Percentiles rank a stretch among this genome's conserved stretches.
These are phyloP conservation scores for Neurospora terricola DNA, from an alignment of 495 filamentous ascomycete genomes.

Conservation along the genomic window DNA sequence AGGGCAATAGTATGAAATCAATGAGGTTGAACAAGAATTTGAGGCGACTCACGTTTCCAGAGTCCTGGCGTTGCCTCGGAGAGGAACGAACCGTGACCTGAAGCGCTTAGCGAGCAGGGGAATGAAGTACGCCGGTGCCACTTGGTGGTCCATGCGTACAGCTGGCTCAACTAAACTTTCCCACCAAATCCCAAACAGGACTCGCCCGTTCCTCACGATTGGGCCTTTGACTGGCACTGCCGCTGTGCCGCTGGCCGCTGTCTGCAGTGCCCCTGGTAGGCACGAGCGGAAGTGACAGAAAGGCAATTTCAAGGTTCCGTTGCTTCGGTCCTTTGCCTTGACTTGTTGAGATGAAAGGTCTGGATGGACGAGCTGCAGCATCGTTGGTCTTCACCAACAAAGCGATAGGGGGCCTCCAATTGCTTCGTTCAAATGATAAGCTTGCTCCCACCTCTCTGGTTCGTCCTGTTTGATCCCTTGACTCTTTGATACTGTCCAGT, in stretches of 20 bases:
- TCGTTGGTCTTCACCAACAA: not conserved
- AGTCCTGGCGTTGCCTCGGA: slow-evolving; percentile 3
- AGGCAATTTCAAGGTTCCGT: not conserved
- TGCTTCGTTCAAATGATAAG: not conserved
- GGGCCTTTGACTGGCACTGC: not conserved
- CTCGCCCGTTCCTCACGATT: slow-evolving; percentile 1
- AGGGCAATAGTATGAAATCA: slow-evolving; percentile 1
- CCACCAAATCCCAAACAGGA: slow-evolving; percentile 1
- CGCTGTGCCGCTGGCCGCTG: not conserved
- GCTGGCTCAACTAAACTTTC: not conserved
- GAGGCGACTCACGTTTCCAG: slow-evolving; percentile 6
- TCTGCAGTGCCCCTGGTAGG: not conserved
- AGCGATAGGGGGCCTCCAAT: not conserved
- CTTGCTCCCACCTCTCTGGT: not conserved
- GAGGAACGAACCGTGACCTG: slow-evolving; percentile 1
- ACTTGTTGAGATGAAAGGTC: not conserved
- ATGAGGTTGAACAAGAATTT: slow-evolving; percentile 13
- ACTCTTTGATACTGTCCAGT: not conserved
- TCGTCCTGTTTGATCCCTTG: not conserved
- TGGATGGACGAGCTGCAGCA: not conserved
- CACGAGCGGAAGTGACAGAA: not conserved
- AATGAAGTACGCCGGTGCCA: slow-evolving; percentile 3
- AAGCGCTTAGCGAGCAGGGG: slow-evolving; percentile 9
- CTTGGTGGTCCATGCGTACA: not conserved
- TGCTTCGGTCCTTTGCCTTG: not conserved